Percentiles rank a stretch among this genome's conserved stretches.
Conservation (phyloP, 2,329 filamentous ascomycete species). For the Biscogniauxia mediterranea region DNA sequence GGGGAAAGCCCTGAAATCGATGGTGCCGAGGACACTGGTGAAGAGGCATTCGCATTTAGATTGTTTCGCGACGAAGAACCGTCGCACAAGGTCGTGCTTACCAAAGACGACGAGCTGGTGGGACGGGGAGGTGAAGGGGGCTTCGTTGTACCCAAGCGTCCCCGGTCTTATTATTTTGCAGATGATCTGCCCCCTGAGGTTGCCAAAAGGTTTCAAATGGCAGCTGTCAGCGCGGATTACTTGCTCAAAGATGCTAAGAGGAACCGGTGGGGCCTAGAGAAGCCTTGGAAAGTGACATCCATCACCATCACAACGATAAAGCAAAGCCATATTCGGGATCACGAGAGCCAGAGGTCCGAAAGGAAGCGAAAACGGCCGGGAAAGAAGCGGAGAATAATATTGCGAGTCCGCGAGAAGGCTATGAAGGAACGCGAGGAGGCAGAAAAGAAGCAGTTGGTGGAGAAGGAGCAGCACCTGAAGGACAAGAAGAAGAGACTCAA, state of each 20-base stretch:
- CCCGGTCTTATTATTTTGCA: slow-evolving; percentile 50
- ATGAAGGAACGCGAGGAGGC: slow-evolving; percentile 41
- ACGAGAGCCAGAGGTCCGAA: not conserved
- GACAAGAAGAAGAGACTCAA: slow-evolving; percentile 65
- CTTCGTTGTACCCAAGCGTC: slow-evolving; percentile 41
- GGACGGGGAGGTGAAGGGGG: slow-evolving; percentile 37
- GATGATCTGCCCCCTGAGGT: slow-evolving; percentile 36
- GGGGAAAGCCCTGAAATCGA: slow-evolving; percentile 11
- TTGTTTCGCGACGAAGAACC: slow-evolving; percentile 51
- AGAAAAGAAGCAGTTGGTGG: slow-evolving; percentile 38
- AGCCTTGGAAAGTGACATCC: slow-evolving; percentile 57
- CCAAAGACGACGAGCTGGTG: slow-evolving; percentile 38
- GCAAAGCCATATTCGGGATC: not conserved
- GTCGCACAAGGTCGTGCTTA: slow-evolving; percentile 50
- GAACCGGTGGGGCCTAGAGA: slow-evolving; percentile 56
- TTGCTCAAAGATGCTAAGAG: slow-evolving; percentile 43
- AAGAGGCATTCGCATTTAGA: slow-evolving; percentile 54
- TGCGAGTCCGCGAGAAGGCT: slow-evolving; percentile 45
- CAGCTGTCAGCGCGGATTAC: slow-evolving; percentile 53
- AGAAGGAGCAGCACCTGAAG: slow-evolving; percentile 55
- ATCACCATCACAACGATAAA: slow-evolving; percentile 38
- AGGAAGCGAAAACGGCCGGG: slow-evolving; percentile 45
- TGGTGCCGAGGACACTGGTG: slow-evolving; percentile 25
- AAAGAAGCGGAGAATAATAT: slow-evolving; percentile 57
- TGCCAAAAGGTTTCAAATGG: slow-evolving; percentile 40